These are phyloP conservation scores for Camellia granthamiana DNA, from an alignment of 148 eudicot species.

Conservation along the genomic window DNA sequence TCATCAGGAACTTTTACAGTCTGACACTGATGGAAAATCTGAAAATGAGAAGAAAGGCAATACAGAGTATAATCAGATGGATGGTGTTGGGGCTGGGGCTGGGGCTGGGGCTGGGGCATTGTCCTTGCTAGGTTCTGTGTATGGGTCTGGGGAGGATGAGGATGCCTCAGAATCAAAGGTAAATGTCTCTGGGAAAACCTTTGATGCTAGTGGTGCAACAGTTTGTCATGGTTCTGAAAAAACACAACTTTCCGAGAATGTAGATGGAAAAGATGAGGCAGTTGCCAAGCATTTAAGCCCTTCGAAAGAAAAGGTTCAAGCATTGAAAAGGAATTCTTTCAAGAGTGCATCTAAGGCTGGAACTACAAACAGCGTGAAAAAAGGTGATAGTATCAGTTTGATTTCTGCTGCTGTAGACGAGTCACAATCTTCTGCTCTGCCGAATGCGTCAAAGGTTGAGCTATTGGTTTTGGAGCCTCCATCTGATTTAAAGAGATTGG, in stretches of 20 bases:
- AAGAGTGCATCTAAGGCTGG: constrained; percentile 41
- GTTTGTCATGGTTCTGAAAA: constrained; percentile 28
- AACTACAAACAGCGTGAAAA: constrained; percentile 30
- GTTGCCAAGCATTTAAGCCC: constrained; percentile 27
- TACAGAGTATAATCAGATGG: constrained; percentile 24
- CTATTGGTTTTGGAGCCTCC: constrained; percentile 68
- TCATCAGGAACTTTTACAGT: constrained; percentile 63
- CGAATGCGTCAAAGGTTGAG: constrained; percentile 39
- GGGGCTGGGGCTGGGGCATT: constrained; percentile 73
- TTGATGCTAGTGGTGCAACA: constrained; percentile 27
- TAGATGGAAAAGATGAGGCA: constrained; percentile 34
- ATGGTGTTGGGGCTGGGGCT: constrained; percentile 49
- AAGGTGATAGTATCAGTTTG: constrained; percentile 30
- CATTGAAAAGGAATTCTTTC: constrained; percentile 35
- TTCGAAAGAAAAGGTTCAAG: constrained; percentile 47
- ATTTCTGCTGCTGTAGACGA: constrained; percentile 28
- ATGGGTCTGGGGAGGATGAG: constrained; percentile 90
- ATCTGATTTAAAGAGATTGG: constrained; percentile 62
- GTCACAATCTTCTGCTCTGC: constrained; percentile 24
- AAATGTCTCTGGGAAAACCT: constrained; percentile 26
- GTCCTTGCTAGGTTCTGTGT: constrained; percentile 84
- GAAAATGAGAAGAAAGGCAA: constrained; percentile 31
- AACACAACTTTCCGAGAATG: constrained; percentile 14
- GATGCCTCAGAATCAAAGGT: constrained; percentile 28
- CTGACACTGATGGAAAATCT: constrained; percentile 46